Evolutionary conservation across 148 eudicot genomes (phyloP).

Genomic region (Diospyros kaki): DNA sequence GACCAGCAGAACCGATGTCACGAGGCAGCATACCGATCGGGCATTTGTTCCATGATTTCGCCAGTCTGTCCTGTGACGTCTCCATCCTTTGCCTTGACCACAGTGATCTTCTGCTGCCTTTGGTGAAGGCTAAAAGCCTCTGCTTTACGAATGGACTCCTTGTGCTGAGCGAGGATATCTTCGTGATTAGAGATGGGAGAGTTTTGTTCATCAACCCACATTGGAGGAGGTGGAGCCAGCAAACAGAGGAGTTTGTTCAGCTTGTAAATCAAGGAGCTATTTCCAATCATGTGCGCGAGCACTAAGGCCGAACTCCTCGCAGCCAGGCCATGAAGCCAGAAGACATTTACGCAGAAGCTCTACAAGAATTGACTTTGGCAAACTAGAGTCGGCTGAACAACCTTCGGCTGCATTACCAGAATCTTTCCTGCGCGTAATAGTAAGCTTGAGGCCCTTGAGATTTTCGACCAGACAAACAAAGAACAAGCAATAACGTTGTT

Average conservation of each 20-base stretch:
- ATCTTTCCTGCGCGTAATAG: constrained; percentile 11
- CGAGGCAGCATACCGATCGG: constrained; percentile 80
- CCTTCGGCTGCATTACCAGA: constrained; percentile 19
- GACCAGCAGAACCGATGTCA: constrained; percentile 53
- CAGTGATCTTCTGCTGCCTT: constrained; percentile 24
- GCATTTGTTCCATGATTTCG: constrained; percentile 75
- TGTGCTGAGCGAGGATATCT: constrained; percentile 30
- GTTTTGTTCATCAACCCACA: constrained; percentile 7
- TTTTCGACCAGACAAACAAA: constrained; percentile 40
- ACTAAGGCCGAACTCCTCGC: constrained; percentile 46
- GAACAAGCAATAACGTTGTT: too few relatives aligned
- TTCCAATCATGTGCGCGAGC: constrained; percentile 50
- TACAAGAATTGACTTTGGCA: constrained; percentile 38
- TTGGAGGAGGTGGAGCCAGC: constrained; percentile 23
- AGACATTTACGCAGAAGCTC: constrained; percentile 59
- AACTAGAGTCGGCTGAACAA: constrained; percentile 13
- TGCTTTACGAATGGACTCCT: constrained; percentile 46
- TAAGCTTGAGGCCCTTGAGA: constrained; percentile 40
- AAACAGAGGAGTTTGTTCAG: constrained; percentile 43
- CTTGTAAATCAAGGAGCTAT: constrained; percentile 36
- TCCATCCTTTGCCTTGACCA: constrained; percentile 15
- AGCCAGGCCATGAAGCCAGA: constrained; percentile 42
- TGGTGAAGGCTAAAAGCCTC: constrained; percentile 32
- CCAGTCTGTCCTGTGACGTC: constrained; percentile 40
- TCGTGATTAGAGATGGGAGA: constrained; percentile 16